phyloP scores from a whole-genome alignment of 208 protist species.

The Lotmaria passim region DNA sequence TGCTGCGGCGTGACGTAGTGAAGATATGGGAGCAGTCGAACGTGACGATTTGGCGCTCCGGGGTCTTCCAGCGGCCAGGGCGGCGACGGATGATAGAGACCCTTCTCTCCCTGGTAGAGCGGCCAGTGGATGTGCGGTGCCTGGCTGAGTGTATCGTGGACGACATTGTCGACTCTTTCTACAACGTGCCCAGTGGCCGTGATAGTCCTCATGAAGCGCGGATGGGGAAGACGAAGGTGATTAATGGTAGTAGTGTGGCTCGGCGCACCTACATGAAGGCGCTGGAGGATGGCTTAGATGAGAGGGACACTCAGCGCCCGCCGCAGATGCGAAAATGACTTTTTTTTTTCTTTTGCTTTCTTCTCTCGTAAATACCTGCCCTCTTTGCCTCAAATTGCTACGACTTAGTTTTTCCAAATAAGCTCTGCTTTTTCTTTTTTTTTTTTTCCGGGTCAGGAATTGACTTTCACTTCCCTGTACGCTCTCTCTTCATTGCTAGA shows the following conservation, averaged over 20 bases:
- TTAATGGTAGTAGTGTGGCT: constrained; percentile 49
- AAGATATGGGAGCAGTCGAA: constrained; percentile 58
- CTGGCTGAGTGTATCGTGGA: constrained; percentile 59
- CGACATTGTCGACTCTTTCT: constrained; percentile 50
- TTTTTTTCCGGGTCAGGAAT: too few relatives aligned
- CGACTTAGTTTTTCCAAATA: too few relatives aligned
- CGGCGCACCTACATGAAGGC: constrained; percentile 50
- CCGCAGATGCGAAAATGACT: constrained; percentile 3
- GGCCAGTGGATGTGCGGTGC: constrained; percentile 41
- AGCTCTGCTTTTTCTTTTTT: too few relatives aligned
- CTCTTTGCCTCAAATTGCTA: not conserved
- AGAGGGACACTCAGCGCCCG: constrained; percentile 24
- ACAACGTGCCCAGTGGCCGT: not conserved
- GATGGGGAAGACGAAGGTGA: constrained; percentile 21
- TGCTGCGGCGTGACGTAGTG: constrained; percentile 62
- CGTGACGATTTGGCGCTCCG: constrained; percentile 68
- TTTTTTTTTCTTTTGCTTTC: not conserved
- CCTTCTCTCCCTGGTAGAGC: constrained; percentile 36
- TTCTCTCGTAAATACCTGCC: too few relatives aligned
- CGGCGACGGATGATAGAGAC: constrained; percentile 36
- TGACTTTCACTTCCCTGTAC: too few relatives aligned
- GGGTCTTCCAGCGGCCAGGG: constrained; percentile 36
- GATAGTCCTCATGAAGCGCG: not conserved
- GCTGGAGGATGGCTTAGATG: constrained; percentile 44
- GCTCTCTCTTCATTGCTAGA: too few relatives aligned